Base-by-base conservation (phyloP, 2,329 filamentous ascomycete species). In the Xylariaceae sp. region DNA sequence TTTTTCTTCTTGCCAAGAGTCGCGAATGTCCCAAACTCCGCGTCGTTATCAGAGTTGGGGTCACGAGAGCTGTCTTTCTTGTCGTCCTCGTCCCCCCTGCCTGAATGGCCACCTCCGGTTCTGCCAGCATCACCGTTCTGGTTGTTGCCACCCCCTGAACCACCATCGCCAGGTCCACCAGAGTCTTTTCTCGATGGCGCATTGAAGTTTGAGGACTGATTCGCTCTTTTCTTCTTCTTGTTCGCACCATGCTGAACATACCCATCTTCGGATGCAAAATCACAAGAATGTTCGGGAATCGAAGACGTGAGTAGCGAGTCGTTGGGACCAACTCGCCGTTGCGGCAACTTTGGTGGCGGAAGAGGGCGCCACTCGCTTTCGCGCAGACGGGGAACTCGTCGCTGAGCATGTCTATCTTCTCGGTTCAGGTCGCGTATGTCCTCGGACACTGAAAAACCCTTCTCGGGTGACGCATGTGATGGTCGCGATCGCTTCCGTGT, bases 231-330 rank as follows among this genome's bases (percentile, higher is more conserved):
- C 72, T 80, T 84, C 71, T 82, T 83, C 71, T 80, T 85, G 71
- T 82, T 83, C 64, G 81, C 80, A 2, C 75, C 79, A 44, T 77
- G 79, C 68, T 87, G 80, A 55, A 77, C 76, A 73, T 78, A 83
- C 53, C 78, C 81, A 48, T 82, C 76, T 55, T 79, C 73, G 30
- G 78, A 82, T 18, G 76, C 75, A 59, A 88, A 83, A 68, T 89
- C 85, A 54, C 89, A 74, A 35, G 76, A 73, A 17, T 75, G 69
- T 45, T 74, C 70, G 66, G 75, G 73, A 44, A 70, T 74, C n/a
- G 79, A 80, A 64, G 83, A 79, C 47, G 64, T 64, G 39, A 84
- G 73, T 4, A 83, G 66, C 15, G 62, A 62, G 50, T 69, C 62
- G 47, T 60, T 59, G 47, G 48, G 66, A 73, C 71, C 62, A 73